Base-by-base conservation (phyloP, 1,139 yeast genomes). In the Kodamaea plutei region DNA sequence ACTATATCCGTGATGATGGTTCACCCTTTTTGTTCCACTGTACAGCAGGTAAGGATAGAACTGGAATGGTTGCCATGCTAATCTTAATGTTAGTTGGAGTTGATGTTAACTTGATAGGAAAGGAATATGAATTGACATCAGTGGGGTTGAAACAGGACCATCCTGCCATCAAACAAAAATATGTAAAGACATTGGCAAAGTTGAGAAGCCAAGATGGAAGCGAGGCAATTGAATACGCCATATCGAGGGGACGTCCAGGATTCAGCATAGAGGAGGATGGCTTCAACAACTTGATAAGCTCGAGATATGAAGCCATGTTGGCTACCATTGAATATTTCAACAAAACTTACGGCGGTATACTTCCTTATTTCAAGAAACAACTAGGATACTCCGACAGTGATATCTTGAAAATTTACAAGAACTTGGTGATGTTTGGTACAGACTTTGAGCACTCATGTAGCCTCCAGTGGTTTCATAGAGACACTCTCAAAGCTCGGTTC, bases 31-130 rank as follows among this genome's bases (percentile, higher is more conserved):
- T 82, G 5, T 75, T 79, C 51, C 93, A 84, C 50, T 85, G 95
- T 54, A 76, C 89, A 2, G 93, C 93, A 1, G 95, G 95, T 2
- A 85, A 84, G 51, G 95, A 87, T 51, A 69, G 95, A 29, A 85
- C 95, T 0, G 95, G 95, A 0, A 64, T 84, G 9, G 53, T 83
- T 40, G 73, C 79, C 3, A 84, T 85, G 76, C 55, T 85, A 34
- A 60, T 84, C 3, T 61, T 85, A 27, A 56, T 76, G 16, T 55
- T 84, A 15, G 62, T 73, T 10, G 88, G 84, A 0, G 84, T 84
- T 5, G 85, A 80, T 37, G 64, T 66, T 11, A 73, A 76, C 41
- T 74, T 77, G 2, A 68, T 85, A 25, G 79, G 87, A 3, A 72
- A 76, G 40, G 93, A 84, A 52, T 79, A 82, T 47, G 93, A 82